These are phyloP conservation scores for Plasmodium gallinaceum DNA, from an alignment of 169 alveolate genomes.

Conservation along the genomic window DNA sequence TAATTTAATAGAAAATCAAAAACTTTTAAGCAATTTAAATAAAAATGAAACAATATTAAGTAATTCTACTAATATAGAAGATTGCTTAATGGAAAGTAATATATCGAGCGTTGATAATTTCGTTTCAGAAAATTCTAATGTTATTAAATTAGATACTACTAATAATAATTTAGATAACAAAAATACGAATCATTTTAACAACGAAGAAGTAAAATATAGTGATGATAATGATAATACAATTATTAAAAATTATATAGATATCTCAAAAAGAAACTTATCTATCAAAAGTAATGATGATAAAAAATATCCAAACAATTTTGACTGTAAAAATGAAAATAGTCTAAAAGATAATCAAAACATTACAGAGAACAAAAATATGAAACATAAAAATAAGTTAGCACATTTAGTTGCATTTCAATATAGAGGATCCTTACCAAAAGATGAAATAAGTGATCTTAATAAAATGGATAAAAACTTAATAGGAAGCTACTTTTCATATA, in stretches of 20 bases:
- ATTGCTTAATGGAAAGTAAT: constrained; percentile 35
- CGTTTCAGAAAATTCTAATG: constrained; percentile 16
- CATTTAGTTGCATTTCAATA: constrained; percentile 48
- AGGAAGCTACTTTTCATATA: constrained; percentile 33
- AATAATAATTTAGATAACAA: background rate
- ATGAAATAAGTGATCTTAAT: constrained; percentile 2
- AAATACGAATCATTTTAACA: background rate
- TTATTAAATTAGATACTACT: constrained; percentile 2
- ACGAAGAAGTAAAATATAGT: background rate
- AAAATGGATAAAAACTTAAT: constrained; percentile 16
- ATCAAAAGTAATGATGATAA: background rate
- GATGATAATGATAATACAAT: background rate
- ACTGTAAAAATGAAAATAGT: background rate
- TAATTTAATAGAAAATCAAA: too few relatives aligned
- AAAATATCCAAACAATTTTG: background rate
- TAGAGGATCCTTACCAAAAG: constrained; percentile 62
- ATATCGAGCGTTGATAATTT: constrained; percentile 23
- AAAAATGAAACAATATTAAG: constrained; percentile 20
- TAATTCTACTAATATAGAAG: constrained; percentile 40
- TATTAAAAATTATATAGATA: background rate
- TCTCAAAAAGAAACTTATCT: background rate
- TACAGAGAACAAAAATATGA: background rate
- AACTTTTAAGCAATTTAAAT: background rate
- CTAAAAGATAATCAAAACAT: background rate
- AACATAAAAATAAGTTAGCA: background rate